phyloP scores from a whole-genome alignment of 2,329 filamentous ascomycete species.

The Penicillium sp. region DNA sequence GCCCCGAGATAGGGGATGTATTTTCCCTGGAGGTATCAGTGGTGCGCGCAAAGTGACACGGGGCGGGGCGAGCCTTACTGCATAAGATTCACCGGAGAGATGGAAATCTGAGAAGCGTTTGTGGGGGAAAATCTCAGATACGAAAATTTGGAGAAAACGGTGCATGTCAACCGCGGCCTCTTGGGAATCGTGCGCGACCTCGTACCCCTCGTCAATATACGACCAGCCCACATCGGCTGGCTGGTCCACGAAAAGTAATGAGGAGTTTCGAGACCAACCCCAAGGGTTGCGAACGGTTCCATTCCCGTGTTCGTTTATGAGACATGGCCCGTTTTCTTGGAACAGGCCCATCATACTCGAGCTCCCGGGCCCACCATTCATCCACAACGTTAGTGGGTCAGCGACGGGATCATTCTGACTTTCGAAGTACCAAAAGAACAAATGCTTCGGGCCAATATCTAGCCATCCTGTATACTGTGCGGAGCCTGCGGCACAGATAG shows the following conservation, averaged over 20 bases:
- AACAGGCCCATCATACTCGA: conserved; percentile 48
- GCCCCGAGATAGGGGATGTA: conserved; percentile 41
- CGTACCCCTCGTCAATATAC: conserved; percentile 17
- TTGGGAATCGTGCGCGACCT: conserved; percentile 30
- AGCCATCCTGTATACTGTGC: conserved; percentile 16
- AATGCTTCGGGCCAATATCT: conserved; percentile 8
- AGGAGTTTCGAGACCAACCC: conserved; percentile 20
- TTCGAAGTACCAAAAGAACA: conserved; percentile 40
- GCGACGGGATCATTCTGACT: conserved; percentile 36
- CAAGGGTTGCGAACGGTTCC: conserved; percentile 19
- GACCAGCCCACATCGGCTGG: conserved; percentile 23
- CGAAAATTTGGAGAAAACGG: conserved; percentile 43
- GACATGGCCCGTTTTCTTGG: conserved; percentile 41
- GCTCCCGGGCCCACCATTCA: conserved; percentile 48
- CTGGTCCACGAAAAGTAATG: conserved; percentile 24
- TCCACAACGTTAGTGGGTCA: conserved; percentile 44
- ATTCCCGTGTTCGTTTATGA: conserved; percentile 21
- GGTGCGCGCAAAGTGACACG: background rate
- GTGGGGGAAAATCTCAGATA: conserved; percentile 40
- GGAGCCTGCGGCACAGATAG: conserved; percentile 13
- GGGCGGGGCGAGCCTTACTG: conserved; percentile 20
- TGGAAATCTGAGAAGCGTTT: conserved; percentile 35
- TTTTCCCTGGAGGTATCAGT: conserved; percentile 32
- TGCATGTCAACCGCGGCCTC: conserved; percentile 44
- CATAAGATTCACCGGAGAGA: conserved; percentile 45